Evolutionary conservation across 2,329 filamentous ascomycete genomes (phyloP), one percentile per base, ranked within the genome.

Genomic region (Diaporthe sp.): DNA sequence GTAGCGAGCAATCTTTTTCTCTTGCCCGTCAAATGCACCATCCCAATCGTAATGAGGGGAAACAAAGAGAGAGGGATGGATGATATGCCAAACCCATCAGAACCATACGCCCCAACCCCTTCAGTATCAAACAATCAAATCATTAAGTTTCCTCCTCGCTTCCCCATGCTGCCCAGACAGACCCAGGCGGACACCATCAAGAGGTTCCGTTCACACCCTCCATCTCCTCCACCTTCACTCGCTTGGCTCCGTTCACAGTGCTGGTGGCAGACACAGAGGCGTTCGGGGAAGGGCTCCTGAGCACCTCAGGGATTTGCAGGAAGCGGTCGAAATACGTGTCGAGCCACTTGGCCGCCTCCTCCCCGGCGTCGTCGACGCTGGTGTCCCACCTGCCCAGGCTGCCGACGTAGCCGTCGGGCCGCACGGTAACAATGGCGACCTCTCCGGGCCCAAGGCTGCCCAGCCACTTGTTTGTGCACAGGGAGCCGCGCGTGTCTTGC

Each of bases 331-430:
- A 90, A 78, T 91, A 91, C 22, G 81, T 80, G 77, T 90, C 88
- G 33, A 90, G 82, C 89, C 89, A 90, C 75, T 82, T 83, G 38
- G 89, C 89, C 12, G 89, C 89, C 61, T 87, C 84, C 55, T 86
- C 81, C 55, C 89, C 89, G 8, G 87, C 82, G 55, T 87, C 87
- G 72, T 89, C 87, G 38, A 87, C 80, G 77, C 84, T 85, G 45
- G 86, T 85, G 79, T 89, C 87, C 87, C 87, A 89, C 54, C 87
- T 83, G 58, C 87, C 85, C 33, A 94, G 82, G n/a, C 88, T 90
- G 1, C 93, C 93, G 6, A 95, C 90, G 80, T 95, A 95, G 15
- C 93, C 93, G 82, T 95, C 93, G 0, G 93, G 93, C 7, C 93
- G 87, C 2, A 95, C 91, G 78, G 93, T 92, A 54, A 92, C 85